These are phyloP conservation scores for Penicillium tannophilum DNA, from an alignment of 495 filamentous ascomycete genomes.

Conservation along the genomic window DNA sequence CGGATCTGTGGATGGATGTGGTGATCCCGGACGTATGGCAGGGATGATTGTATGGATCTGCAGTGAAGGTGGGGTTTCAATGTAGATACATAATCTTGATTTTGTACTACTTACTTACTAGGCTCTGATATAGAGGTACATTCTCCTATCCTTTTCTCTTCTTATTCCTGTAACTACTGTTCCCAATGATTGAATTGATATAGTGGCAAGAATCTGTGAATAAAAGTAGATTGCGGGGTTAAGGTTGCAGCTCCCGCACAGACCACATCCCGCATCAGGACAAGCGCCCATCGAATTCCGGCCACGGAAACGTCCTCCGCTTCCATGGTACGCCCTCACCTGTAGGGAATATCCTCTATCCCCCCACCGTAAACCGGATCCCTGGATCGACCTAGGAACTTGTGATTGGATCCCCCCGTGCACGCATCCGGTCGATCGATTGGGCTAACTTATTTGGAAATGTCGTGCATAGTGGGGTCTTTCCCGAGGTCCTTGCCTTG, in stretches of 20 bases:
- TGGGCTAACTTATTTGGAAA: conserved; percentile 7
- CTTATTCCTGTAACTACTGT: too few species aligned
- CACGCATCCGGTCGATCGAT: conserved; percentile 17
- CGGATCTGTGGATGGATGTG: neutral
- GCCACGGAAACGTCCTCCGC: neutral
- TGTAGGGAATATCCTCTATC: neutral
- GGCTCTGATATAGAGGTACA: too few species aligned
- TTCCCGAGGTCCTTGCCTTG: neutral
- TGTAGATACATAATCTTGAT: neutral
- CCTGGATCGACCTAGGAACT: conserved; percentile 2
- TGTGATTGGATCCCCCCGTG: conserved; percentile 15
- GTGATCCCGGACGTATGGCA: neutral
- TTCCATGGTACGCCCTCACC: neutral
- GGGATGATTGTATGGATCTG: neutral
- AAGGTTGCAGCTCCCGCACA: conserved; percentile 34
- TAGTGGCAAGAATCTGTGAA: neutral
- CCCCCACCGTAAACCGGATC: neutral
- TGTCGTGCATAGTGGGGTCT: neutral
- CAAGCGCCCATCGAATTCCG: neutral
- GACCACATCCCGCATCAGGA: conserved; percentile 14
- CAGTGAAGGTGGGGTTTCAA: neutral
- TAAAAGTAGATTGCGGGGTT: conserved; percentile 31
- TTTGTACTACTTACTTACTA: too few species aligned
- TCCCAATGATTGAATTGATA: too few species aligned
- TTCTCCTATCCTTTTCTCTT: too few species aligned